phyloP scores from a whole-genome alignment of 495 filamentous ascomycete species.

The Viridothelium virens region DNA sequence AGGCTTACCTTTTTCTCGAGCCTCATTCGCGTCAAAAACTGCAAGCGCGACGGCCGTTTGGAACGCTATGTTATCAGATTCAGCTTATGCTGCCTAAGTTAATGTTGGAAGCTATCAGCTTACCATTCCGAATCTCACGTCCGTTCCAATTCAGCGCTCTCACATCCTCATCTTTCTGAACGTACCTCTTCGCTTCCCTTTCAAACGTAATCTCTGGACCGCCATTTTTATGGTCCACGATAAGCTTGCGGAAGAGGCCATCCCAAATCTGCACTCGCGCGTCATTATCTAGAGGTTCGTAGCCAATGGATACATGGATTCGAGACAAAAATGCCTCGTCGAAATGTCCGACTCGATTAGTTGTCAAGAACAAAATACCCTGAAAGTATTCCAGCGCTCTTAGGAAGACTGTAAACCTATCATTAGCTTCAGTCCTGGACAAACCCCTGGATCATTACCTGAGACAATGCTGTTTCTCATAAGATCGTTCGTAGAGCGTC shows the following conservation, averaged over 20 bases:
- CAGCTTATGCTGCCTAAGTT: neutral
- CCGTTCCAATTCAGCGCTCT: slow-evolving; percentile 28
- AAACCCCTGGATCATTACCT: neutral
- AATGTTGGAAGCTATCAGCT: slow-evolving; percentile 8
- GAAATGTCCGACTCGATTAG: neutral
- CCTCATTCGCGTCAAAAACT: slow-evolving; percentile 21
- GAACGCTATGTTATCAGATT: slow-evolving; percentile 18
- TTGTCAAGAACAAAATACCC: neutral
- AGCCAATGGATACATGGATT: neutral
- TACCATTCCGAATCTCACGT: slow-evolving; percentile 28
- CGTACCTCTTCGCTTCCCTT: slow-evolving; percentile 5
- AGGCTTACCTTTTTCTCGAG: neutral
- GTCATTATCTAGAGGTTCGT: neutral
- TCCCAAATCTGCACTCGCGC: neutral
- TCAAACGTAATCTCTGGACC: neutral
- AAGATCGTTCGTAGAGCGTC: slow-evolving; percentile 17
- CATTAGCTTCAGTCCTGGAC: neutral
- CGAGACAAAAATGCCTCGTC: neutral
- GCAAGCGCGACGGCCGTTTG: slow-evolving; percentile 29
- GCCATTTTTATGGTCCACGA: neutral
- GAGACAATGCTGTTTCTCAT: slow-evolving; percentile 17
- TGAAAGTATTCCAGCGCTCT: neutral
- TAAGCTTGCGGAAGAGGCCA: neutral
- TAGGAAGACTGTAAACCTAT: neutral
- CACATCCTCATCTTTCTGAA: slow-evolving; percentile 6